Percentiles rank a stretch among this genome's conserved stretches.
phyloP scores from a whole-genome alignment of 306 rosid genomes.

The Vigna hirtella region DNA sequence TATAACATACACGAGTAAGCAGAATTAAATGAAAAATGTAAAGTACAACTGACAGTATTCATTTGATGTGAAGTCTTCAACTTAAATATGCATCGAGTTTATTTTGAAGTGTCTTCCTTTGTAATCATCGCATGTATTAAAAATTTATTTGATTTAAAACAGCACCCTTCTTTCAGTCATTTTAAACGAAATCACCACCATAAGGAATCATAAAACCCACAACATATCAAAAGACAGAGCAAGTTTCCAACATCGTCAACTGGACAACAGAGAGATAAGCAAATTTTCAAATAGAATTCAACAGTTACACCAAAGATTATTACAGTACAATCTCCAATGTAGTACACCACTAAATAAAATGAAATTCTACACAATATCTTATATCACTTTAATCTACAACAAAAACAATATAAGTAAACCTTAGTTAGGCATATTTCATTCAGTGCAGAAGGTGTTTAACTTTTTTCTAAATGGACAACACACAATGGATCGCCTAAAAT shows the following conservation, averaged over 20 bases:
- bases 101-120: not conserved
- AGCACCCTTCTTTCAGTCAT: no score
- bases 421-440: not conserved
- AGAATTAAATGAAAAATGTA: not conserved
- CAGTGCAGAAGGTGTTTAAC: not conserved
- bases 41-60: not conserved
- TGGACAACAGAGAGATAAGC: no score
- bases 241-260: constrained; percentile 12
- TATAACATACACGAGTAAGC: not conserved
- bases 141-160: not conserved
- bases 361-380: constrained; percentile 1
- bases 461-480: not conserved
- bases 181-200: not conserved
- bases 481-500: not conserved
- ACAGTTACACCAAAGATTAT: not conserved
- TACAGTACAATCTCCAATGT: not conserved
- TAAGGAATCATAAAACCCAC: constrained; percentile 1
- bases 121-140: not conserved
- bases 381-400: not conserved
- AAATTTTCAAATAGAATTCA: constrained; percentile 13
- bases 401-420: not conserved
- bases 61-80: not conserved
- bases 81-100: not conserved
- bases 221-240: not conserved
- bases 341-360: constrained; percentile 2